Evolutionary conservation across 169 alveolate species (phyloP), one percentile per base, ranked within the genome.

Genomic region (Plasmodium cynomolgi): DNA sequence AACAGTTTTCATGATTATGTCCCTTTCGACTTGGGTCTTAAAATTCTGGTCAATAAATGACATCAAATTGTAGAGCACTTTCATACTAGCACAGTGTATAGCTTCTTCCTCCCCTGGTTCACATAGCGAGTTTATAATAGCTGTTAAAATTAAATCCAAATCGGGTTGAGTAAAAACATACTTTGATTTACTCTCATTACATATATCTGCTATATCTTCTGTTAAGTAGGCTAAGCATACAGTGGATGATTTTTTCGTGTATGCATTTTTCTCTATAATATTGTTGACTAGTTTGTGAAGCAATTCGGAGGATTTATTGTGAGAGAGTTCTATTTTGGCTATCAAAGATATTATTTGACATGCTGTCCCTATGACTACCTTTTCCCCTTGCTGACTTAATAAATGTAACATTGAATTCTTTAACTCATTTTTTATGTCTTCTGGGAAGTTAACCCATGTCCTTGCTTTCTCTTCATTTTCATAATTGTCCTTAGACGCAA

Each of bases 281-380:
- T 96, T 97, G 81, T 96, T 92, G 26, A 96, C 95, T 68, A 96
- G 79, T 62, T 93, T 93, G 79, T 95, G 97, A 79, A 97, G 96
- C 39, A 97, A 96, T 83, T 97, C 98, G 29, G 98, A 98, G 94
- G 98, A 97, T 74, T 97, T 94, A 79, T 97, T 92, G 74, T 96
- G 96, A 3, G 97, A 95, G 54, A 97, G 86, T 86, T 97, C 98
- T 7, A 97, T 93, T 72, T 96, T 97, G 3, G 98, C 97, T 26
- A 97, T 97, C 15, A 97, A 86, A 20, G 98, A 96, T 73, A 97
- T 96, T 11, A 97, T 98, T 84, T 97, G 96, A 88, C 98, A 97
- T 41, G 98, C 95, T 3, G 98, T 96, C 85, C 92, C 95, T 81
- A 96, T 96, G 84, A 92, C 95, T 81, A 96, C 93, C 93, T 96